Evolutionary conservation across 495 filamentous ascomycete species (phyloP), one percentile per base, ranked within the genome.

Genomic region (Aspergillus indologenus): DNA sequence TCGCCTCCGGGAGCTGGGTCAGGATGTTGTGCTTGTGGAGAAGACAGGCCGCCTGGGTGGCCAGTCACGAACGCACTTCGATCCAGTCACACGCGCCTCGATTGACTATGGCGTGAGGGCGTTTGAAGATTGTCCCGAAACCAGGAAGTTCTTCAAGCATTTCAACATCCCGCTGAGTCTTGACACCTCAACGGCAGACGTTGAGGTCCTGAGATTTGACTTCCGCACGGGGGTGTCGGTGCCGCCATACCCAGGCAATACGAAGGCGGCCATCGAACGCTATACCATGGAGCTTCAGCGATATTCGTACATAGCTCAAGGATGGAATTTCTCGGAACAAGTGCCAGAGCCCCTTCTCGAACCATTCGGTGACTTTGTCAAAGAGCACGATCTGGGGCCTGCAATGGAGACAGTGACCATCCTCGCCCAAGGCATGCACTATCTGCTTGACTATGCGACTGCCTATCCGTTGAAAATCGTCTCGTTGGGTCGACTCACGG

Each of bases 291-390:
- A 59, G 65, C 40, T 65, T 68, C 15, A 62, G 54, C 70, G 77
- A 53, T 79, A 81, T 55, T 68, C 77, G 0, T 75, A 71, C 40
- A 65, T 82, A 2, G 62, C 71, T 40, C 57, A 66, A 8, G 80
- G 78, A 7, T 70, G 67, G 26, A 64, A 75, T 45, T 71, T 65
- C 20, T 77, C 79, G 0, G 59, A 80, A 31, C 74, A 77, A 0
- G 72, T 83, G 0, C 80, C 81, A 0, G 75, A 73, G 23, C 81
- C 83, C 17, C 62, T 84, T 14, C 65, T 80, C 4, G 59, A 82
- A 2, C 65, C 79, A 8, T 82, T 78, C 58, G 62, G 69, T 3
- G 66, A 79, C 3, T 82, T 78, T 57, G 56, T 79, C 23, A 57
- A 61, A 45, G 80, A 81, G 56, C 76, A 81, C 60, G 76, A 49